Base-by-base conservation (phyloP, 805 yeast genomes). In the Pichia exigua region DNA sequence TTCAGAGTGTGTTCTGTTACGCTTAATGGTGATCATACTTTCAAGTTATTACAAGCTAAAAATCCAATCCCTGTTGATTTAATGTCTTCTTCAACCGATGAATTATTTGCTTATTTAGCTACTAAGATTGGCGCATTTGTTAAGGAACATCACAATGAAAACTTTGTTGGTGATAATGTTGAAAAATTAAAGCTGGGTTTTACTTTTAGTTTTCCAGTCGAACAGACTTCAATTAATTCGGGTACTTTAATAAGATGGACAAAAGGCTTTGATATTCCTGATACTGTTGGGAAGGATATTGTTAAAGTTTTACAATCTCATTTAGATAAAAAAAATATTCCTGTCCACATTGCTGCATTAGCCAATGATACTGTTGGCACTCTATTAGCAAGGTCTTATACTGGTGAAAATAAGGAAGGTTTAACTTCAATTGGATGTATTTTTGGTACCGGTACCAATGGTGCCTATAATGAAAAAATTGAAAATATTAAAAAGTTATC, bases 321-420 rank as follows among this genome's bases (percentile, higher is more conserved):
- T 53, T 62, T 92, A 45, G 85, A 87, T 59, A 61, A 58, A 3
- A 74, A 77, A 42, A 74, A 79, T 0, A 71, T 82, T 42, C 85
- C 87, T 11, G 88, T 88, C 40, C 65, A 65, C 41, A 87, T 91
- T 43, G 89, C 85, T 18, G 98, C 98, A 1, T 76, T 94, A 53
- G 95, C 96, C 27, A 92, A 92, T 66, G 99, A 92, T 66, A 94
- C 98, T 1, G 96, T 90, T 18, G 98, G 99, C 43, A 91, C 98
- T 13, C 75, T 92, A 55, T 73, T 92, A 63, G 83, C 96, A 11
- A 82, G 96, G 61, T 85, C 97, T 27, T 92, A 92, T 70, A 73
- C 87, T 5, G 75, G 81, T 40, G 67, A 76, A 21, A 77, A 82
- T 54, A 77, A 83, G 47, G 82, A 81, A 54, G 81, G 94, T 46